Conservation (phyloP, 108 stramenopile species). For the Skeletonema tropicum region DNA sequence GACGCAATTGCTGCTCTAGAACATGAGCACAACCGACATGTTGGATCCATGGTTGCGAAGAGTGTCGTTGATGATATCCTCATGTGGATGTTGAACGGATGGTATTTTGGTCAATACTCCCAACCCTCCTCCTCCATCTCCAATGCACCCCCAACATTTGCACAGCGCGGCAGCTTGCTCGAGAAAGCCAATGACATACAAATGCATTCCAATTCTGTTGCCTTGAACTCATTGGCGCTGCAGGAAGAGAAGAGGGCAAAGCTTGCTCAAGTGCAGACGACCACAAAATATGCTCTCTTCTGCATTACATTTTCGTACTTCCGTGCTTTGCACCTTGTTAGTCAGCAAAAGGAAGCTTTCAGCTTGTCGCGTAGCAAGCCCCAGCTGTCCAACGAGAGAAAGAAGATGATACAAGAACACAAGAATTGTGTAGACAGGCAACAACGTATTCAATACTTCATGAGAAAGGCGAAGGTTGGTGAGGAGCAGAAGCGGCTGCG, state of each 20-base stretch:
- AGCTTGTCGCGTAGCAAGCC: constrained; percentile 6
- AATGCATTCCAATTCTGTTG: constrained; percentile 25
- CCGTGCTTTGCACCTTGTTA: constrained; percentile 18
- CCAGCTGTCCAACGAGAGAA: constrained; percentile 9
- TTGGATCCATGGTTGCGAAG: constrained; percentile 12
- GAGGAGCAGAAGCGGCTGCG: constrained; percentile 24
- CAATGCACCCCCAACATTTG: constrained; percentile 2
- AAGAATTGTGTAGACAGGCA: constrained; percentile 23
- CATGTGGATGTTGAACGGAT: constrained; percentile 48
- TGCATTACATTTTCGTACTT: constrained; percentile 37
- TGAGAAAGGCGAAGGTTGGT: constrained; percentile 34
- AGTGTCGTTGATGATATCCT: constrained; percentile 32
- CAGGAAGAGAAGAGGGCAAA: constrained; percentile 9
- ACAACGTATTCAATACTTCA: constrained; percentile 28
- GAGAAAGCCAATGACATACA: constrained; percentile 23
- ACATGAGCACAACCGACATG: constrained; percentile 30
- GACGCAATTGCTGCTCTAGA: constrained; percentile 38
- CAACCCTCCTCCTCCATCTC: not conserved
- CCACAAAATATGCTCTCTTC: constrained; percentile 28
- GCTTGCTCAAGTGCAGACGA: constrained; percentile 17
- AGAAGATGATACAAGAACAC: constrained; percentile 33
- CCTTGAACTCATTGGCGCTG: not conserved
- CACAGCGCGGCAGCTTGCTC: constrained; percentile 15
- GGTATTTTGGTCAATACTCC: constrained; percentile 35
- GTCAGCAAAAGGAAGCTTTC: constrained; percentile 23